phyloP scores from a whole-genome alignment of 148 eudicot genomes.

The Camellia japonica region DNA sequence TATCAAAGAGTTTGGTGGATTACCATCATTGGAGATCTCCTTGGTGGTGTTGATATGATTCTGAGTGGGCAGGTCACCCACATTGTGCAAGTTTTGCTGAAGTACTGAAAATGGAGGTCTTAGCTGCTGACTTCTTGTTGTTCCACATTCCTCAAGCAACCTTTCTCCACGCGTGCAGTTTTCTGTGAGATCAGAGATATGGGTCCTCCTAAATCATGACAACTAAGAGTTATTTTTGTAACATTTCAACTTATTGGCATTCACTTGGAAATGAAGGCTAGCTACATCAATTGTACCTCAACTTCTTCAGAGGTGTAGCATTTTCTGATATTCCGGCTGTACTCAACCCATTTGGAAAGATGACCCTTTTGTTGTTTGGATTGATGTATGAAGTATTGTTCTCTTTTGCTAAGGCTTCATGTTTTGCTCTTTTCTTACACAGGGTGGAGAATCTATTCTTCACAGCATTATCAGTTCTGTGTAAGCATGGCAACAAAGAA shows the following conservation, averaged over 20 bases:
- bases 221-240: slow-evolving; percentile 10
- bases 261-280: neutral
- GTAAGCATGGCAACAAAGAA: neutral
- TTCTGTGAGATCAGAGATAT: slow-evolving; percentile 37
- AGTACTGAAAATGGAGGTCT: slow-evolving; percentile 71
- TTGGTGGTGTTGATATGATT: slow-evolving; percentile 27
- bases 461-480: slow-evolving; percentile 94
- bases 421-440: slow-evolving; percentile 80
- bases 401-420: slow-evolving; percentile 69
- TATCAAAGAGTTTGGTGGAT: slow-evolving; percentile 5
- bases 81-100: slow-evolving; percentile 42
- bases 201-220: slow-evolving; percentile 44
- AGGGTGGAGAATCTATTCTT: slow-evolving; percentile 88
- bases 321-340: slow-evolving; percentile 33
- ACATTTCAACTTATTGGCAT: neutral
- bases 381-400: slow-evolving; percentile 44
- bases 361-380: slow-evolving; percentile 66
- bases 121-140: slow-evolving; percentile 30
- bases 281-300: slow-evolving; percentile 40
- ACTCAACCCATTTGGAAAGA: slow-evolving; percentile 30
- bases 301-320: slow-evolving; percentile 46
- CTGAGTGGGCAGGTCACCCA: slow-evolving; percentile 24
- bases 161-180: slow-evolving; percentile 30
- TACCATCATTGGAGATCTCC: slow-evolving; percentile 50
- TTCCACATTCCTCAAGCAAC: slow-evolving; percentile 30